Evolutionary conservation across 129 eudicot species (phyloP).

Genomic region (Centella asiatica): DNA sequence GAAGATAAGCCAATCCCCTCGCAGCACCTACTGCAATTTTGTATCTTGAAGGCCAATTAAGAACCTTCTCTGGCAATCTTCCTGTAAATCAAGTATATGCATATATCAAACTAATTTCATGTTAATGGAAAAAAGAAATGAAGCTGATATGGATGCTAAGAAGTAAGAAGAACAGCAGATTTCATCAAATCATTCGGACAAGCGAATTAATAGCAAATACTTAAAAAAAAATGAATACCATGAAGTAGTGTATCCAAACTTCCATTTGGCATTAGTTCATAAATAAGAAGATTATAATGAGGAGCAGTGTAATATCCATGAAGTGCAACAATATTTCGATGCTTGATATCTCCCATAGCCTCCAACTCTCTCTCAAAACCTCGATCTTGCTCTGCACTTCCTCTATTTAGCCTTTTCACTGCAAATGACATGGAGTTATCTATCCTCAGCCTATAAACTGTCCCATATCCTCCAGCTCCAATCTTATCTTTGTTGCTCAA

Average conservation of each 20-base stretch:
- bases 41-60: slow-evolving; percentile 83
- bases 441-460: slow-evolving; percentile 58
- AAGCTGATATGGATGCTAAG: no score
- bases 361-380: slow-evolving; percentile 93
- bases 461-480: slow-evolving; percentile 88
- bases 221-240: slow-evolving; percentile 37
- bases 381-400: slow-evolving; percentile 65
- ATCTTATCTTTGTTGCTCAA: slow-evolving; percentile 77
- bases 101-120: background rate
- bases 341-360: slow-evolving; percentile 94
- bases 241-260: slow-evolving; percentile 65
- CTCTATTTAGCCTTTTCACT: slow-evolving; percentile 66
- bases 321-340: slow-evolving; percentile 69
- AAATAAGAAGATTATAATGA: slow-evolving; percentile 68
- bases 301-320: slow-evolving; percentile 80
- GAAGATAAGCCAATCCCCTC: slow-evolving; percentile 90
- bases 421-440: slow-evolving; percentile 55
- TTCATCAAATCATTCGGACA: no score
- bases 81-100: slow-evolving; percentile 32
- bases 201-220: background rate
- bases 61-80: slow-evolving; percentile 29
- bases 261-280: slow-evolving; percentile 93
- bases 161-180: no score
- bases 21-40: slow-evolving; percentile 96
- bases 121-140: no score